Percentiles rank a stretch among this genome's conserved stretches.
These are phyloP conservation scores for Carex cristatella DNA, from an alignment of 176 grass and related monocot genomes.

Conservation along the genomic window DNA sequence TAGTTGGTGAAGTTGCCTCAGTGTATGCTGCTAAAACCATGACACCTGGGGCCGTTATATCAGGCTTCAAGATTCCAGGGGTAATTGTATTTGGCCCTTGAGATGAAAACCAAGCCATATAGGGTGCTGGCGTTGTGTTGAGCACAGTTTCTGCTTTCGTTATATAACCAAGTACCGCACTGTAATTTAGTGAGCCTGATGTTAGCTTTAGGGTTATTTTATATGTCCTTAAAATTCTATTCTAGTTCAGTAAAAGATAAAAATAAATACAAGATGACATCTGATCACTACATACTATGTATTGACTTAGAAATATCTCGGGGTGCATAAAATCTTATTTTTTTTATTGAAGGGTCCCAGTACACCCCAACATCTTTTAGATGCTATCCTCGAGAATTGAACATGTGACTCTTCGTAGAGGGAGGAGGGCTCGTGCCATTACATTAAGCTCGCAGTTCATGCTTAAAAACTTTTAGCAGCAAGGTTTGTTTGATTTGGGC, in stretches of 20 bases:
- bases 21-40: slow-evolving; percentile 47
- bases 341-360: too few relatives aligned
- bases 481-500: background rate
- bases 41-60: slow-evolving; percentile 57
- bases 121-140: slow-evolving; percentile 41
- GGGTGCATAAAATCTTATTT: too few relatives aligned
- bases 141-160: slow-evolving; percentile 36
- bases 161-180: slow-evolving; percentile 31
- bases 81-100: slow-evolving; percentile 52
- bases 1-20: slow-evolving; percentile 15
- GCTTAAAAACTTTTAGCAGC: too few relatives aligned
- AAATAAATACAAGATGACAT: too few relatives aligned
- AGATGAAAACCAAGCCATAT: slow-evolving; percentile 62
- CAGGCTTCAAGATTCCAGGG: slow-evolving; percentile 50
- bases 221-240: background rate
- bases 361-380: too few relatives aligned
- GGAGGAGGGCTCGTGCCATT: too few relatives aligned
- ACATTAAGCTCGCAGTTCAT: too few relatives aligned
- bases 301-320: too few relatives aligned
- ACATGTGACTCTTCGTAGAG: too few relatives aligned
- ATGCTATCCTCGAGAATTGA: too few relatives aligned
- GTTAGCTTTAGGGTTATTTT: background rate
- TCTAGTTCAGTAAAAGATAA: too few relatives aligned
- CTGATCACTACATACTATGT: too few relatives aligned
- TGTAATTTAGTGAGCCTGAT: background rate